A percentile compares a stretch with the other conserved stretches of the same genome.
Evolutionary conservation across 1,284 basidiomycete species (phyloP).

Genomic region (Pterulicium gracile): DNA sequence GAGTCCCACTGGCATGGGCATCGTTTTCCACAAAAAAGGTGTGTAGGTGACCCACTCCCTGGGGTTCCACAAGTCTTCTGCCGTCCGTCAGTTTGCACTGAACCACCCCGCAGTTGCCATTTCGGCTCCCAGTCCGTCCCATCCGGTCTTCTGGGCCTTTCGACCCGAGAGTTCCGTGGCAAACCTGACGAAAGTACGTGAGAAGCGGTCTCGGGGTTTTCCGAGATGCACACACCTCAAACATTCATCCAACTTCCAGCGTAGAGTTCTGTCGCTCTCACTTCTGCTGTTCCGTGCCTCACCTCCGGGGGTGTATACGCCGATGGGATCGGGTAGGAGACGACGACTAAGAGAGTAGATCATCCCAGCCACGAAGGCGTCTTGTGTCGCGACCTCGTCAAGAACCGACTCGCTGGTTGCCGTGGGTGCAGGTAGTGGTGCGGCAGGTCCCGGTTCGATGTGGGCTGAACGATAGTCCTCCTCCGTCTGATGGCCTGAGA

Average conservation of each 20-base stretch:
- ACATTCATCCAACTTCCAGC: conserved; percentile 70
- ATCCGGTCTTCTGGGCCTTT: conserved; percentile 45
- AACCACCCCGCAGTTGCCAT: conserved; percentile 67
- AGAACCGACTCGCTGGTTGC: conserved; percentile 26
- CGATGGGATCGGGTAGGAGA: conserved; percentile 53
- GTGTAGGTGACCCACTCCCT: too few relatives aligned
- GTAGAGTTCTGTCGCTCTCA: conserved; percentile 30
- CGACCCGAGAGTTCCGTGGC: conserved; percentile 68
- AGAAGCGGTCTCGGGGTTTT: neutral
- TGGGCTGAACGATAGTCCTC: neutral
- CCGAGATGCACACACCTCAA: neutral
- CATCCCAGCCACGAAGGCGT: conserved; percentile 75
- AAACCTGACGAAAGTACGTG: conserved; percentile 35
- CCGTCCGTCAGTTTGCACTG: too few relatives aligned
- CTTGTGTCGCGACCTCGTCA: conserved; percentile 66
- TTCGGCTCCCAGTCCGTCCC: conserved; percentile 61
- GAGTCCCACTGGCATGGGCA: too few relatives aligned
- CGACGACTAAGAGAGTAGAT: conserved; percentile 61
- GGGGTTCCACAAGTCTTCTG: too few relatives aligned
- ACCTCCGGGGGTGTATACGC: conserved; percentile 48
- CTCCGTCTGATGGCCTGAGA: neutral
- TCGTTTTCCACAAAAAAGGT: too few relatives aligned
- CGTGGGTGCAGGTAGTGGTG: neutral
- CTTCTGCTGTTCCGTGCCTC: conserved; percentile 22
- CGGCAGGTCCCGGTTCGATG: neutral